These are phyloP conservation scores for Lomentospora prolificans DNA, from an alignment of 2,329 filamentous ascomycete species.

Conservation along the genomic window DNA sequence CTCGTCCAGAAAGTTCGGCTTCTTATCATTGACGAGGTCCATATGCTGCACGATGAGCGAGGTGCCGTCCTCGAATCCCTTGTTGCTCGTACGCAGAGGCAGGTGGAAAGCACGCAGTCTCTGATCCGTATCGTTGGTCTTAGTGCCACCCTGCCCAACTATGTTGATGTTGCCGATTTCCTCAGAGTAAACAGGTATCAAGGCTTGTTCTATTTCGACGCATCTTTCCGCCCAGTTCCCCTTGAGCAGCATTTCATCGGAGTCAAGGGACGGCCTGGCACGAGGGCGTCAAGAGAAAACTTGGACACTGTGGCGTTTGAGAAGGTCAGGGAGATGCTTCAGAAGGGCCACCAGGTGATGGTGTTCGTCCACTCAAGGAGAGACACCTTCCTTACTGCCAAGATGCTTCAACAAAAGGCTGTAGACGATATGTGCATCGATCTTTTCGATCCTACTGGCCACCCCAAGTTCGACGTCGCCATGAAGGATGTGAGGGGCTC, in stretches of 20 bases:
- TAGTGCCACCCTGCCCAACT: conserved; percentile 93
- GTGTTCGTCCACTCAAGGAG: conserved; percentile 97
- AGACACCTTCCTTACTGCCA: conserved; percentile 83
- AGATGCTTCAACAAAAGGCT: conserved; percentile 78
- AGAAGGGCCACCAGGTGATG: conserved; percentile 93
- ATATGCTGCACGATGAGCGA: conserved; percentile 97
- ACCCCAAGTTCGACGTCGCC: conserved; percentile 72
- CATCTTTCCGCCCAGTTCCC: conserved; percentile 89
- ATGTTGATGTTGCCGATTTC: conserved; percentile 92
- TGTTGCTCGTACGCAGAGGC: conserved; percentile 86
- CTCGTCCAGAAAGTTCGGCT: conserved; percentile 94
- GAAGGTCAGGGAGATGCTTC: conserved; percentile 89
- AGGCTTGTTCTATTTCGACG: conserved; percentile 94
- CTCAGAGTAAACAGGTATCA: conserved; percentile 89
- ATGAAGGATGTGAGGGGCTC: conserved; percentile 77
- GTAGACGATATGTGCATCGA: conserved; percentile 69
- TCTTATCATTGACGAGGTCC: conserved; percentile 96
- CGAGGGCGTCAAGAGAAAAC: conserved; percentile 76
- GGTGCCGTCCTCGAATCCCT: conserved; percentile 93
- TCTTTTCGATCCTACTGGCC: conserved; percentile 70
- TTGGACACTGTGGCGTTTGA: conserved; percentile 82
- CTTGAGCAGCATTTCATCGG: conserved; percentile 96
- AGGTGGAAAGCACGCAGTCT: conserved; percentile 96
- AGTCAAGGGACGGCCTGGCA: conserved; percentile 81
- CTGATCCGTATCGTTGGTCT: conserved; percentile 93